Evolutionary conservation across 148 eudicot genomes (phyloP).

Genomic region (Suaeda aralocaspica): DNA sequence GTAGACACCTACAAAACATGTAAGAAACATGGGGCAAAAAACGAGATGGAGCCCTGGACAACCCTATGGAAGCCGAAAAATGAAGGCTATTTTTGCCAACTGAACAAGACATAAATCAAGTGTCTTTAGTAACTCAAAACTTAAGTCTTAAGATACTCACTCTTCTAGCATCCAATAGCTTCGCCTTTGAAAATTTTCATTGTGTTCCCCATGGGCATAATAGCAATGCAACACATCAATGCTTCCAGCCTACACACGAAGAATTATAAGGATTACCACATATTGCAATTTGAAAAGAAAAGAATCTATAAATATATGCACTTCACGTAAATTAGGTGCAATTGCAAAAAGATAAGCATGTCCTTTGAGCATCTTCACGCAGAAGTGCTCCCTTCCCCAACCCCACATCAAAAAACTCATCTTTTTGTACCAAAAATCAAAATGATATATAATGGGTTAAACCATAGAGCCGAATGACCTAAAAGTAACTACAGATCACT

Average conservation of each 20-base stretch:
- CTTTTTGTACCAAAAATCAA: not conserved
- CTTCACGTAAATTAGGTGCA: not conserved
- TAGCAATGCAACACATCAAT: constrained; percentile 56
- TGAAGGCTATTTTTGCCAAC: too few relatives aligned
- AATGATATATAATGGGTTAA: not conserved
- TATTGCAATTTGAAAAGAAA: not conserved
- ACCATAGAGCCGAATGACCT: not conserved
- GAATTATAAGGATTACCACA: not conserved
- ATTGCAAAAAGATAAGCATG: too few relatives aligned
- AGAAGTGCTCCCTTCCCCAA: not conserved
- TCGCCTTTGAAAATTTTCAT: constrained; percentile 49
- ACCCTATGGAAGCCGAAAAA: too few relatives aligned
- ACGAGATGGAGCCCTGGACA: too few relatives aligned
- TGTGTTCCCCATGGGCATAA: constrained; percentile 59
- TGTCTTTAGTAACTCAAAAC: constrained; percentile 5
- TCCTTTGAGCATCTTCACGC: too few relatives aligned
- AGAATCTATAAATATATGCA: not conserved
- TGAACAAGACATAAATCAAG: constrained; percentile 3
- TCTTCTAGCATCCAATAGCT: constrained; percentile 59
- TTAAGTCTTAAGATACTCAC: constrained; percentile 34
- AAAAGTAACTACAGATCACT: constrained; percentile 10
- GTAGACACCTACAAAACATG: too few relatives aligned
- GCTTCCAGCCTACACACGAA: constrained; percentile 39
- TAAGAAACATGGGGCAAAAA: too few relatives aligned
- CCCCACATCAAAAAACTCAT: not conserved